A percentile compares a stretch with the other conserved stretches of the same genome.
phyloP scores from a whole-genome alignment of 2,329 filamentous ascomycete genomes.

The Talaromyces sp. region DNA sequence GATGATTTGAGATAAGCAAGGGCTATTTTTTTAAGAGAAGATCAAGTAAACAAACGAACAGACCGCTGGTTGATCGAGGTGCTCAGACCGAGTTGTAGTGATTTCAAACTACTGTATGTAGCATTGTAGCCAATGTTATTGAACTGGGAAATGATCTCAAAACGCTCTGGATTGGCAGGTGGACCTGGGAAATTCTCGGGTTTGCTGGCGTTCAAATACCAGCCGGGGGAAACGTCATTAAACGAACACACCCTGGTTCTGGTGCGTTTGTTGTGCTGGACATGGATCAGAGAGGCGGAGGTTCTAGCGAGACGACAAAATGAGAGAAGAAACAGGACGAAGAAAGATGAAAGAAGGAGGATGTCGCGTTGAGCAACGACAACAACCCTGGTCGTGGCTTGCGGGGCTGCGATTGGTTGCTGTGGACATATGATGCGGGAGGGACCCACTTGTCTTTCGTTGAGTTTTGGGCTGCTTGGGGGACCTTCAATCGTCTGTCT shows the following conservation, averaged over 20 bases:
- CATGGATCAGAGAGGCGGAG: neutral
- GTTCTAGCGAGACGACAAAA: neutral
- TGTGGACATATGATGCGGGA: neutral
- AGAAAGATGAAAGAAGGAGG: neutral
- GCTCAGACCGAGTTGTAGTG: neutral
- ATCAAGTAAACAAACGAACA: neutral
- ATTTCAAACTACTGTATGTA: neutral
- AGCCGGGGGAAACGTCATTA: constrained; percentile 12
- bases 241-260: constrained; percentile 9
- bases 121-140: constrained; percentile 1
- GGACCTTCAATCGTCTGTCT: neutral
- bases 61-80: neutral
- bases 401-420: constrained; percentile 7
- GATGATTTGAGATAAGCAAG: constrained; percentile 3
- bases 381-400: constrained; percentile 3
- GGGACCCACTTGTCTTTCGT: neutral
- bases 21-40: neutral
- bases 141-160: neutral
- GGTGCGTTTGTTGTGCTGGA: neutral
- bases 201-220: constrained; percentile 13
- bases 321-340: neutral
- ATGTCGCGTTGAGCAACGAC: constrained; percentile 1
- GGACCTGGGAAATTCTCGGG: neutral
- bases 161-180: constrained; percentile 10
- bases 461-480: neutral